These are phyloP conservation scores for Eimeria necatrix DNA, from an alignment of 169 alveolate species.

Conservation along the genomic window DNA sequence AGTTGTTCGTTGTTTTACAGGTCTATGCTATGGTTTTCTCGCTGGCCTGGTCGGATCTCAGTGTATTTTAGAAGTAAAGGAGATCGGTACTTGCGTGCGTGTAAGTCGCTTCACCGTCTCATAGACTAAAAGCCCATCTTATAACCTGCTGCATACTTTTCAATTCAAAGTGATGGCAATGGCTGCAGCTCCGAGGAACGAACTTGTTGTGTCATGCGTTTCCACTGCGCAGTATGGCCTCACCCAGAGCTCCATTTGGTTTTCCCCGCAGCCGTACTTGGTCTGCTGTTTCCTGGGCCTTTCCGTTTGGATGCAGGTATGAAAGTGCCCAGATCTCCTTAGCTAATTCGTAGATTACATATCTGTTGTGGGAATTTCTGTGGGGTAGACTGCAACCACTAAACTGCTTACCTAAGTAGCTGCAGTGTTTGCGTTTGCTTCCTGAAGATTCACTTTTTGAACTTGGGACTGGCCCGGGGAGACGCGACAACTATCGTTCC, in stretches of 20 bases:
- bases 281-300: slow-evolving; percentile 86
- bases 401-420: not conserved
- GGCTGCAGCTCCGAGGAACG: too few relatives aligned
- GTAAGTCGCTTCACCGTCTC: slow-evolving; percentile 31
- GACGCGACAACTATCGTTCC: slow-evolving; percentile 92
- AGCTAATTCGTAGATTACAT: too few relatives aligned
- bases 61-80: slow-evolving; percentile 91
- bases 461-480: slow-evolving; percentile 90
- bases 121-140: too few relatives aligned
- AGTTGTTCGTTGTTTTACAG: slow-evolving; percentile 72
- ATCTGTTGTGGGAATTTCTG: too few relatives aligned
- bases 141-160: too few relatives aligned
- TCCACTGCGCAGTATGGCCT: slow-evolving; percentile 81
- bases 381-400: too few relatives aligned
- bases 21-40: slow-evolving; percentile 89
- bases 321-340: too few relatives aligned
- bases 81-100: slow-evolving; percentile 87
- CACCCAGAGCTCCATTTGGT: slow-evolving; percentile 82
- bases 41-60: slow-evolving; percentile 92
- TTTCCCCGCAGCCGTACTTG: slow-evolving; percentile 87
- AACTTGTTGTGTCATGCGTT: too few relatives aligned
- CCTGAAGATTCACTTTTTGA: slow-evolving; percentile 89
- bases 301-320: slow-evolving; percentile 86
- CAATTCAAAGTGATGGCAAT: too few relatives aligned
- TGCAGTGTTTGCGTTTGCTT: not conserved